Percentiles rank a stretch among this genome's conserved stretches.
These are phyloP conservation scores for Neoascochyta sp. DNA, from an alignment of 2,329 filamentous ascomycete species.

Conservation along the genomic window DNA sequence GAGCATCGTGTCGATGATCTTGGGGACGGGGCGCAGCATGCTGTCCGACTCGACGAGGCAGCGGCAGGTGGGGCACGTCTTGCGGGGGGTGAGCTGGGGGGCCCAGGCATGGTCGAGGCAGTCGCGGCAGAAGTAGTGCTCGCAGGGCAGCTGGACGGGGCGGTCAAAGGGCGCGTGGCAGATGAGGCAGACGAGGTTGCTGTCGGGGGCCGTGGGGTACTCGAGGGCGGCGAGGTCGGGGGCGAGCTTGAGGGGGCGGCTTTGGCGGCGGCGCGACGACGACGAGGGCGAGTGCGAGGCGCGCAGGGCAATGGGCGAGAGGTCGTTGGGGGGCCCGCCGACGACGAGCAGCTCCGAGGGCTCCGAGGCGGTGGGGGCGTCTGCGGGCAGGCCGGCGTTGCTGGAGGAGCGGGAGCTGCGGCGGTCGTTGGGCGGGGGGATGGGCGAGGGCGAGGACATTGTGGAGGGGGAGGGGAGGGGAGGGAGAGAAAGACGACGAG, in stretches of 20 bases:
- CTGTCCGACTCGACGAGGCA: slow-evolving; percentile 38
- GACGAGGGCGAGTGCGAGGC: slow-evolving; percentile 38
- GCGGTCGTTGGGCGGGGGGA: slow-evolving; percentile 35
- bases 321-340: slow-evolving; percentile 38
- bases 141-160: slow-evolving; percentile 57
- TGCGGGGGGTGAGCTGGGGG: slow-evolving; percentile 26
- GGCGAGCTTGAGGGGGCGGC: slow-evolving; percentile 29
- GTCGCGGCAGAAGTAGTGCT: slow-evolving; percentile 61
- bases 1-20: slow-evolving; percentile 58
- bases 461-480: slow-evolving; percentile 3
- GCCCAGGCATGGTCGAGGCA: slow-evolving; percentile 49
- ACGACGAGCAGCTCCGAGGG: slow-evolving; percentile 30
- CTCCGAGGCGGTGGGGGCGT: slow-evolving; percentile 11
- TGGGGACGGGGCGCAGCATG: slow-evolving; percentile 44
- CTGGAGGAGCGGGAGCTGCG: slow-evolving; percentile 35
- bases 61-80: slow-evolving; percentile 57
- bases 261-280: slow-evolving; percentile 35
- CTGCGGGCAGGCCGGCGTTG: slow-evolving; percentile 23
- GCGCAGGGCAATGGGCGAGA: slow-evolving; percentile 38
- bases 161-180: slow-evolving; percentile 61
- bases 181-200: slow-evolving; percentile 61
- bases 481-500: slow-evolving; percentile 5
- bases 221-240: slow-evolving; percentile 58
- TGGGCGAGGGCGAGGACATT: slow-evolving; percentile 38
- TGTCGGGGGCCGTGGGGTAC: slow-evolving; percentile 54